Evolutionary conservation across 331 rosid species (phyloP), one percentile per base, ranked within the genome.

Genomic region (Rhamnella rubrinervis): DNA sequence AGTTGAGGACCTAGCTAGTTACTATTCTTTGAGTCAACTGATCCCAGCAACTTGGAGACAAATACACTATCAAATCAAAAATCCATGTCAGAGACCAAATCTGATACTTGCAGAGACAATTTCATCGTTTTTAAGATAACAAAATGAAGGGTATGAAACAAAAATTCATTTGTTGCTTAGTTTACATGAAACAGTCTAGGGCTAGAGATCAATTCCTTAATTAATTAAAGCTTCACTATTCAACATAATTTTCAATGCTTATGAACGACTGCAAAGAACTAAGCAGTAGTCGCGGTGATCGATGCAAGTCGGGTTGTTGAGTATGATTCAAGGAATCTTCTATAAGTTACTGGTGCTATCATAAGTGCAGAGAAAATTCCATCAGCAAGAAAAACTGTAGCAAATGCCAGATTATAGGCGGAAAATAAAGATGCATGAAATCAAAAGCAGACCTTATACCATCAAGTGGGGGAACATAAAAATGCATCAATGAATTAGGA

Each of bases 1-100:
- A 63, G 70, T 71, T 51, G 55, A 55, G 61, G 68, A 19, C 61
- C 71, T 68, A 18, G 37, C 71, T 68, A 23, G 37, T 65, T 61
- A 39, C 63, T 44, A 38, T 72, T 67, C 74, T 75, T 67, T 49
- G 46, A 44, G 72, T 82, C 84, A 82, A 72, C 72, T 73, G 70
- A 68, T 77, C 85, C 84, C 19, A 72, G 78, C 75, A 60, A 69
- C 77, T 70, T 66, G 77, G 75, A 31, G 75, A 75, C 85, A 65
- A 18, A 17, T 50, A 50, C 72, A 79, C 49, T 1, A 73, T 46
- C 61, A 75, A 59, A 75, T 51, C 61, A 50, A 77, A 44, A 85
- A 76, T 74, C 61, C 74, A 44, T 74, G 72, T 57, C 76, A 31
- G 16, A 28, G 4, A 31, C 14, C 2, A 44, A 44, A 1, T 44